Evolutionary conservation across 371 early-diverging fungal genomes (phyloP), one percentile per base, ranked within the genome.

Genomic region (Actinomortierella wolfii): DNA sequence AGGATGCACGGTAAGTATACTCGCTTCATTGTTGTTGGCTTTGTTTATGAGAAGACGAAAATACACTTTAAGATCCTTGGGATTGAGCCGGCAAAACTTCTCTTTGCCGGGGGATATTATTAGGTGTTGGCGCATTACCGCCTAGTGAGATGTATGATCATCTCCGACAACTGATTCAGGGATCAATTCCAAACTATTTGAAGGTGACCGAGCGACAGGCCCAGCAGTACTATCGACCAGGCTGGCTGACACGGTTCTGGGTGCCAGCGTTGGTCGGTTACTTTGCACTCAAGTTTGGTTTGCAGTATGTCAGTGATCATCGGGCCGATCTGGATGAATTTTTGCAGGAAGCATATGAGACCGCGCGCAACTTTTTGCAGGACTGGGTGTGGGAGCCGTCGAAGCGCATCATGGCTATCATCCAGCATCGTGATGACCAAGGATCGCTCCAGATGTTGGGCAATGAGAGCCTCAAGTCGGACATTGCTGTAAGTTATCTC

Each of bases 361-460:
- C 92, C 0, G 79, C 70, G 1, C 64, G 57, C 18, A 79, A 84
- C 53, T 90, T 92, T 59, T 76, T 81, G 15, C 63, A 73, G 14
- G 86, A 94, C 73, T 97, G 94, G 90, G 81, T 97, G 9, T 80
- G 89, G 76, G 80, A 86, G 21, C 97, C 97, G 1, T 63, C 93
- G 7, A 61, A 71, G 18, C 79, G 86, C 41, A 87, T 94, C n/a
- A 92, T 87, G 74, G 80, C 85, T n/a, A 97, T 95, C 2, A 89
- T 97, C 34, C 84, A 96, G 28, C 89, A 95, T 52, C 81, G 83
- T 29, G 93, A 94, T 50, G 78, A 81, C 21, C 81, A 89, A 47
- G 74, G 74, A 3, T 73, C 74, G n/a, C 76, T 96, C 34, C 89
- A 87, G 15, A 64, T 95, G 24, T 76, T 90, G 50, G 90, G 94